Conservation (phyloP, 2,329 filamentous ascomycete genomes). For the Talaromyces islandicus region DNA sequence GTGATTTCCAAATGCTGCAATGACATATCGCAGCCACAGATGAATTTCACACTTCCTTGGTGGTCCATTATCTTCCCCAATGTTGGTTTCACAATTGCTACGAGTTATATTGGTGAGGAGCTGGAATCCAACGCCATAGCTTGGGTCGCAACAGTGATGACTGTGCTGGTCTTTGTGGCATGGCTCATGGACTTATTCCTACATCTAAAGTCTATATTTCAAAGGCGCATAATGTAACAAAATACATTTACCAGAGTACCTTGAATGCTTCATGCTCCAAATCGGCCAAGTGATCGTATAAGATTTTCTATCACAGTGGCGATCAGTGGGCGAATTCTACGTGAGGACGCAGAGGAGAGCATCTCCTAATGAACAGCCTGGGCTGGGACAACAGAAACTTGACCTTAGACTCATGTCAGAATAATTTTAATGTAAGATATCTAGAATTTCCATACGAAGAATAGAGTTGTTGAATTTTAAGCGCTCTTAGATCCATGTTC, state of each 20-base stretch:
- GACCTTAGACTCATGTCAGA: too few relatives aligned
- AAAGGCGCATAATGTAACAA: background rate
- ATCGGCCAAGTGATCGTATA: too few relatives aligned
- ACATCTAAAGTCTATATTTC: background rate
- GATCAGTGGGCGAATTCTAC: too few relatives aligned
- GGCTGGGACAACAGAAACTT: too few relatives aligned
- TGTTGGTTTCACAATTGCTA: constrained; percentile 56
- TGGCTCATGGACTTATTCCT: background rate
- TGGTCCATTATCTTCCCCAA: constrained; percentile 64
- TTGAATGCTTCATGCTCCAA: too few relatives aligned
- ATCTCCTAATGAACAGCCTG: too few relatives aligned
- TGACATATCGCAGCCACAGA: constrained; percentile 25
- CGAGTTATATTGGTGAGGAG: constrained; percentile 52
- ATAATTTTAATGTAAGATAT: too few relatives aligned
- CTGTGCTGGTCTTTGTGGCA: background rate
- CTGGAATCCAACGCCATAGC: background rate
- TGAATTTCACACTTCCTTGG: constrained; percentile 50
- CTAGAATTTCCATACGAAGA: too few relatives aligned
- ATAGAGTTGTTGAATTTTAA: too few relatives aligned
- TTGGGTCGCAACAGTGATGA: background rate
- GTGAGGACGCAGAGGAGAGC: too few relatives aligned
- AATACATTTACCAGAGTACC: background rate
- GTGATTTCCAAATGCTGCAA: background rate
- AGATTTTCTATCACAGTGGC: too few relatives aligned
- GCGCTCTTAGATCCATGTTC: too few relatives aligned